Conservation (phyloP, 192 early-diverging fungal species). For the Haplosporangium gracile region DNA sequence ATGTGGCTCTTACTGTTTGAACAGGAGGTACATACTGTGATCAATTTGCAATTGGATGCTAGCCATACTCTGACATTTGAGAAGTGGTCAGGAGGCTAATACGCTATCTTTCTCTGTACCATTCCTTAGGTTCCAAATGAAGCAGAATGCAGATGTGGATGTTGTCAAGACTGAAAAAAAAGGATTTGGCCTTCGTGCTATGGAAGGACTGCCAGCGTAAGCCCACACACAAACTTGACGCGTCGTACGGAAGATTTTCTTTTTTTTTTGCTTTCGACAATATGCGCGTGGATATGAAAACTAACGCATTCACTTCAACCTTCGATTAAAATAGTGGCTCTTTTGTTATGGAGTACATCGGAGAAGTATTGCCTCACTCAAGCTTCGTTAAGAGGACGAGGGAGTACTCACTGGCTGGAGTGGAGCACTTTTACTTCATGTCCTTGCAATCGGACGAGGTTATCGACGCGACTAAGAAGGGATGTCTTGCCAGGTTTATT, state of each 20-base stretch:
- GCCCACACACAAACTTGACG: not conserved
- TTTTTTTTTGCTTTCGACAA: not conserved
- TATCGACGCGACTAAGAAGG: slow-evolving; percentile 95
- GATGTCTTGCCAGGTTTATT: slow-evolving; percentile 95
- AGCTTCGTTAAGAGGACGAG: slow-evolving; percentile 87
- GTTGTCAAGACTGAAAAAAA: slow-evolving; percentile 93
- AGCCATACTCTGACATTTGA: not conserved
- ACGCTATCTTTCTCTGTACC: not conserved
- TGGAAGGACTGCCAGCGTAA: slow-evolving; percentile 73
- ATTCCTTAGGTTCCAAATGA: slow-evolving; percentile 80
- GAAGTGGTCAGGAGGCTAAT: not conserved
- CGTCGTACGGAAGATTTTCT: not conserved
- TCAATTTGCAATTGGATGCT: not conserved
- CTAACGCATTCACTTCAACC: slow-evolving; percentile 5
- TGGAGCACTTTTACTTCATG: slow-evolving; percentile 99
- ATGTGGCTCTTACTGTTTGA: slow-evolving; percentile 88
- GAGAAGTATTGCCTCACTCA: slow-evolving; percentile 89
- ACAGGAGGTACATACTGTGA: slow-evolving; percentile 71
- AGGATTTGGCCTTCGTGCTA: slow-evolving; percentile 92
- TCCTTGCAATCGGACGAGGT: slow-evolving; percentile 92
- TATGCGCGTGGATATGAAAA: not conserved
- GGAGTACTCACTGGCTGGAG: slow-evolving; percentile 85
- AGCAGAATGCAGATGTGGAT: slow-evolving; percentile 87
- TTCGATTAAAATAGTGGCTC: slow-evolving; percentile 66
- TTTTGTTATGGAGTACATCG: slow-evolving; percentile 98